phyloP scores from a whole-genome alignment of 116 monocot genomes.

The Phalaenopsis hybrid region DNA sequence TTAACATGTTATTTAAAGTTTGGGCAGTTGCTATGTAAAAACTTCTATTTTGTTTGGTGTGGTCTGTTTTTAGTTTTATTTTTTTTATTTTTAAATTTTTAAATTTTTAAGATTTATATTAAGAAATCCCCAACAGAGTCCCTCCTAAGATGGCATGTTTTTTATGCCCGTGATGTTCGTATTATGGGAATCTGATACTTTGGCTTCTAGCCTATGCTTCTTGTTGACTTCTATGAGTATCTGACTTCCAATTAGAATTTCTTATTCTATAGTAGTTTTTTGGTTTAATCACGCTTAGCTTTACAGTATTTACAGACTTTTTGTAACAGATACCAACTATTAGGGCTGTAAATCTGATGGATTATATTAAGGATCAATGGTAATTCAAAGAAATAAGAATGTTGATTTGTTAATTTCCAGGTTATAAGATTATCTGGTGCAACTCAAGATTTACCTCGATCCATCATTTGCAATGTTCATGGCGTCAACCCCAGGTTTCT shows the following conservation, averaged over 20 bases:
- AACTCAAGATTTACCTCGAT: constrained; percentile 82
- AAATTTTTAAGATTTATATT: not conserved
- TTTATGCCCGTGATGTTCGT: not conserved
- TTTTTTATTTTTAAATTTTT: not conserved
- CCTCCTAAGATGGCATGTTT: too few relatives aligned
- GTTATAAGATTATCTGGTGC: constrained; percentile 87
- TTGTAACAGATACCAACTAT: not conserved
- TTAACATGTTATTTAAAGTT: not conserved
- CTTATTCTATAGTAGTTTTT: not conserved
- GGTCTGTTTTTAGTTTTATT: not conserved
- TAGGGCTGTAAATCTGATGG: not conserved
- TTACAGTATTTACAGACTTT: not conserved
- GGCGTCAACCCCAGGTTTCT: constrained; percentile 96
- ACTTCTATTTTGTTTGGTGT: not conserved
- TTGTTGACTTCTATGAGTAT: not conserved
- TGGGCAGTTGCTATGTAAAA: too few relatives aligned
- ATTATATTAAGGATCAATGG: not conserved
- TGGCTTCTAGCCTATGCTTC: not conserved
- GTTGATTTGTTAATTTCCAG: constrained; percentile 19
- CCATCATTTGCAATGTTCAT: constrained; percentile 86
- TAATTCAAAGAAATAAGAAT: not conserved
- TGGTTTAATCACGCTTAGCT: not conserved
- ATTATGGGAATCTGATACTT: not conserved
- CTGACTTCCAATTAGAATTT: not conserved
- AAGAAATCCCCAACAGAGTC: not conserved